Conservation (phyloP, 495 filamentous ascomycete species). For the Hypoxylon fragiforme region DNA sequence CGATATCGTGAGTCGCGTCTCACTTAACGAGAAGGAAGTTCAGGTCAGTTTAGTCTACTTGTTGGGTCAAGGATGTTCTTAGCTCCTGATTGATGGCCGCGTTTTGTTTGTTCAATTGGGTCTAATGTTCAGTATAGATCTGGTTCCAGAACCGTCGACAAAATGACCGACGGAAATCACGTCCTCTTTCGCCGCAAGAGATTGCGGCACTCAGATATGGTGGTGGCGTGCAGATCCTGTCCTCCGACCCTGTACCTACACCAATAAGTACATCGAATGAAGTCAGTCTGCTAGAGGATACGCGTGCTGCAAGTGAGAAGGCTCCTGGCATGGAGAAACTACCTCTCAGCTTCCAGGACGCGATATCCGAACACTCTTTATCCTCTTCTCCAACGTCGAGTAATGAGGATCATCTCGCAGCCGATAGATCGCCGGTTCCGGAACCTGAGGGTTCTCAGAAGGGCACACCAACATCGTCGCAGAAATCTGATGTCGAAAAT, state of each 20-base stretch:
- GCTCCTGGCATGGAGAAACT: slow-evolving; percentile 14
- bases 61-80: background rate
- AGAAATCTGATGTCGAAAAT: slow-evolving; percentile 13
- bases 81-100: background rate
- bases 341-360: slow-evolving; percentile 15
- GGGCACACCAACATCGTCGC: slow-evolving; percentile 22
- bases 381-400: slow-evolving; percentile 23
- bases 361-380: slow-evolving; percentile 16
- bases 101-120: slow-evolving; percentile 1
- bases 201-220: slow-evolving; percentile 64
- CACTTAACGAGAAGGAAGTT: slow-evolving; percentile 94
- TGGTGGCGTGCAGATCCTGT: slow-evolving; percentile 54
- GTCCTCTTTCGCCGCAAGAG: slow-evolving; percentile 82
- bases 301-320: slow-evolving; percentile 13
- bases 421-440: background rate
- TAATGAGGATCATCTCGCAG: background rate
- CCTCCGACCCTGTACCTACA: slow-evolving; percentile 48
- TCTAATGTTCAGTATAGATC: slow-evolving; percentile 62
- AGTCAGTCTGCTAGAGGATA: slow-evolving; percentile 6
- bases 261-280: slow-evolving; percentile 23
- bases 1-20: slow-evolving; percentile 80
- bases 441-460: slow-evolving; percentile 7
- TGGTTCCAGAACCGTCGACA: slow-evolving; percentile 99
- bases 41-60: slow-evolving; percentile 66
- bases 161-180: slow-evolving; percentile 86